Percentiles rank a stretch among this genome's conserved stretches.
These are phyloP conservation scores for Durio zibethinus DNA, from an alignment of 345 rosid genomes.

Conservation along the genomic window DNA sequence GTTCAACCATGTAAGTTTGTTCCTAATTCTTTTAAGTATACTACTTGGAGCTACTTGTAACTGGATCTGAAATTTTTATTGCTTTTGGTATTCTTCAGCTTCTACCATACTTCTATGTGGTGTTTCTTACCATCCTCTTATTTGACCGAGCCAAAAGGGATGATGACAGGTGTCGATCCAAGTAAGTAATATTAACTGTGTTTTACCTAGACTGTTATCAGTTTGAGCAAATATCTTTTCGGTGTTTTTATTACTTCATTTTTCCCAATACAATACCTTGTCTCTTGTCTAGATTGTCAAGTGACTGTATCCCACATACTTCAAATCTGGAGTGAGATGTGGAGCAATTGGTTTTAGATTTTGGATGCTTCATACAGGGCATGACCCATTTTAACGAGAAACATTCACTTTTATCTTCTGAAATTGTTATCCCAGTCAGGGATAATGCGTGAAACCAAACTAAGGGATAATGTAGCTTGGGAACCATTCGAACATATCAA, in stretches of 20 bases:
- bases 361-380: neutral
- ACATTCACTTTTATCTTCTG: neutral
- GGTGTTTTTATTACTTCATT: too few species aligned
- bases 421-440: neutral
- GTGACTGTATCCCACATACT: neutral
- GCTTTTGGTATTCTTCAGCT: constrained; percentile 43
- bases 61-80: constrained; percentile 3
- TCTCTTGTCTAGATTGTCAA: neutral
- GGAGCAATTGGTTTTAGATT: neutral
- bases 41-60: neutral
- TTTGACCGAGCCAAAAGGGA: constrained; percentile 95
- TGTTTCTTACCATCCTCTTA: constrained; percentile 83
- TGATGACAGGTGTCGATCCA: constrained; percentile 87
- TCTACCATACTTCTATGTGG: constrained; percentile 88
- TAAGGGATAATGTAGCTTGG: neutral
- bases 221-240: neutral
- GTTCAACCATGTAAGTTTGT: constrained; percentile 61
- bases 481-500: neutral
- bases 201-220: neutral
- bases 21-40: neutral
- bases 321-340: neutral
- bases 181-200: constrained; percentile 47
- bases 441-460: neutral
- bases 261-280: neutral
- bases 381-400: neutral